phyloP scores from a whole-genome alignment of 345 rosid species.

The Psidium friedrichsthalianum region DNA sequence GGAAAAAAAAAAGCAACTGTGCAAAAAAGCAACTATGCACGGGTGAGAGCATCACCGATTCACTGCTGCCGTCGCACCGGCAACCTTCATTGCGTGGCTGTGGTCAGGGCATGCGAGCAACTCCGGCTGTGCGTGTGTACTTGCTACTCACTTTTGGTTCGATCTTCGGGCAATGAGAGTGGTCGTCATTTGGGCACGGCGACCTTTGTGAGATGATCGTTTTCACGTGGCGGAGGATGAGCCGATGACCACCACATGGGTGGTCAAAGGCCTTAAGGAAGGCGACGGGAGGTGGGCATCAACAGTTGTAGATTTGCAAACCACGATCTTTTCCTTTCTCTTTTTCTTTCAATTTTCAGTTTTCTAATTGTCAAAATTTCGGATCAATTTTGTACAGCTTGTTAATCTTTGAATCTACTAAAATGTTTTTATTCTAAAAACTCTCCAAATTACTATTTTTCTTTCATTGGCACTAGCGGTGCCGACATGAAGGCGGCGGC shows the following conservation, averaged over 20 bases:
- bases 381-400: neutral
- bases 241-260: neutral
- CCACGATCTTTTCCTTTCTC: neutral
- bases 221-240: neutral
- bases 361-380: neutral
- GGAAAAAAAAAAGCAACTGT: no score
- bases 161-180: neutral
- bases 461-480: accelerated
- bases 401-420: no score
- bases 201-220: neutral
- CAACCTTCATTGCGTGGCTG: neutral
- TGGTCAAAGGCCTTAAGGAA: neutral
- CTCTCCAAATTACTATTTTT: no score
- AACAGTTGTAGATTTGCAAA: neutral
- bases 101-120: neutral
- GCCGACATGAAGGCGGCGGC: neutral
- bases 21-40: neutral
- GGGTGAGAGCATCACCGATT: neutral
- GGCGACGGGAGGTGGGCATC: neutral
- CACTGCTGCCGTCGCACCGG: neutral
- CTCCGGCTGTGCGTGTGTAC: neutral
- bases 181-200: neutral
- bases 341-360: neutral
- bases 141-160: neutral
- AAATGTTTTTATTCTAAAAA: no score